These are phyloP conservation scores for Luzula sylvatica DNA, from an alignment of 176 grass and related monocot genomes.

Conservation along the genomic window DNA sequence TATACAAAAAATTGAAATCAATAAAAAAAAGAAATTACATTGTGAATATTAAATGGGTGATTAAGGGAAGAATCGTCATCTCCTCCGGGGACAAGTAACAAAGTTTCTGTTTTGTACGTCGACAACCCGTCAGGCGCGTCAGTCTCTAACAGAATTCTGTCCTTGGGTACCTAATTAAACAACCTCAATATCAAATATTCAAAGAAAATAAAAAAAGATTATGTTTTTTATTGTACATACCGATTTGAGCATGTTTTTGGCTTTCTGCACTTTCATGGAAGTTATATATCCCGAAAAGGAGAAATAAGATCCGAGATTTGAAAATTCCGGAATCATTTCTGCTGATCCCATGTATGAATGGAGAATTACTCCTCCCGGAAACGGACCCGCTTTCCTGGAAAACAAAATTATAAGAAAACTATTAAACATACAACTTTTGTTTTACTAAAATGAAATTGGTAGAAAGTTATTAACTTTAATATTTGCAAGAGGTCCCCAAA, in stretches of 20 bases:
- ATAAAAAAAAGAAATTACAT: constrained; percentile 36
- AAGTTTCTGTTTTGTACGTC: constrained; percentile 40
- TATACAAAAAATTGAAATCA: constrained; percentile 13
- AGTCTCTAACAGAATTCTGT: constrained; percentile 85
- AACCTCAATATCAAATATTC: neutral
- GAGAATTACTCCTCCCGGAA: constrained; percentile 59
- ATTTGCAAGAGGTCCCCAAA: constrained; percentile 78
- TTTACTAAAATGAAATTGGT: neutral
- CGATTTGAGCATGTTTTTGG: constrained; percentile 66
- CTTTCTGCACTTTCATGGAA: constrained; percentile 57
- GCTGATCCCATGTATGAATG: constrained; percentile 86
- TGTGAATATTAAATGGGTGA: constrained; percentile 72
- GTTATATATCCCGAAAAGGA: constrained; percentile 67
- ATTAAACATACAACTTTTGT: neutral
- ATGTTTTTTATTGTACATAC: constrained; percentile 31
- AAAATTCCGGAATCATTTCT: constrained; percentile 62
- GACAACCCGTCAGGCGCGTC: constrained; percentile 69
- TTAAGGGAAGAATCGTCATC: constrained; percentile 35
- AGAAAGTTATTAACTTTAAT: constrained; percentile 38
- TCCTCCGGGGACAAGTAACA: constrained; percentile 26
- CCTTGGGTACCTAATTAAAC: constrained; percentile 55
- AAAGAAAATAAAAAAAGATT: neutral
- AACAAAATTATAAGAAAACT: constrained; percentile 24
- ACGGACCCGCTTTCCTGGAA: constrained; percentile 56
- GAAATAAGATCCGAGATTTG: constrained; percentile 74